Percentiles rank a stretch among this genome's conserved stretches.
These are phyloP conservation scores for Anisogramma anomala DNA, from an alignment of 2,329 filamentous ascomycete genomes.

Conservation along the genomic window DNA sequence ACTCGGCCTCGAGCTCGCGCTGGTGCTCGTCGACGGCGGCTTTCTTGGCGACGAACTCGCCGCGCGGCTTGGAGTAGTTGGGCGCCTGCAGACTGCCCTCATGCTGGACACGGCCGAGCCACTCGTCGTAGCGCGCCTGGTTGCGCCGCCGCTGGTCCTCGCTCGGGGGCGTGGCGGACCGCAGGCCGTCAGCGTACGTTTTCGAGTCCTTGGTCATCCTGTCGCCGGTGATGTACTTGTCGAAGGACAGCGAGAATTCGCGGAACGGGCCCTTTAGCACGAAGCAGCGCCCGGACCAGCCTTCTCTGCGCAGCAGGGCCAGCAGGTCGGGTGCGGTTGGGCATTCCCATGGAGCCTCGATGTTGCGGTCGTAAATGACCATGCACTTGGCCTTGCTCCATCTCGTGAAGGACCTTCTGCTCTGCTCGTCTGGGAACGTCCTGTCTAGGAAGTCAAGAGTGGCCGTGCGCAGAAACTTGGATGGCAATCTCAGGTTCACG, in stretches of 20 bases:
- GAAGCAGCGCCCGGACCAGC: conserved; percentile 41
- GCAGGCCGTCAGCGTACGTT: conserved; percentile 28
- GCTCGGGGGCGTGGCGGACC: conserved; percentile 24
- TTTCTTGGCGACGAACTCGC: conserved; percentile 27
- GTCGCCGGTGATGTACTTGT: conserved; percentile 35
- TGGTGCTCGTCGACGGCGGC: conserved; percentile 34
- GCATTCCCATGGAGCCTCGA: conserved; percentile 40
- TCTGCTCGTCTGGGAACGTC: conserved; percentile 37
- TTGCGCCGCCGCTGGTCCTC: conserved; percentile 20
- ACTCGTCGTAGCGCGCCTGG: conserved; percentile 31
- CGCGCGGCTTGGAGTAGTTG: conserved; percentile 27
- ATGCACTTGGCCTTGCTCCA: conserved; percentile 37
- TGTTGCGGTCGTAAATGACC: conserved; percentile 40
- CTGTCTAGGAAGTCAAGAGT: conserved; percentile 40
- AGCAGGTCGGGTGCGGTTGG: conserved; percentile 35
- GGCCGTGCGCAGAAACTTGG: conserved; percentile 35
- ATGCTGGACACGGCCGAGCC: conserved; percentile 31
- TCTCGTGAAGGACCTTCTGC: conserved; percentile 33
- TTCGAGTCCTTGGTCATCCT: conserved; percentile 31
- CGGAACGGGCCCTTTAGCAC: conserved; percentile 44
- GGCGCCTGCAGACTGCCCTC: conserved; percentile 29
- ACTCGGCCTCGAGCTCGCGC: conserved; percentile 37
- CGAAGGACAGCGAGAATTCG: conserved; percentile 43
- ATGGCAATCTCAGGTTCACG: conserved; percentile 39
- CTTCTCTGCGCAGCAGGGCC: conserved; percentile 33